These are phyloP conservation scores for Helianthus annuus DNA, from an alignment of 129 eudicot genomes.

Conservation along the genomic window HanXRQr2.0-SUNRISE NC_035442.2:102877217-102877716, in stretches of 20 bases:
- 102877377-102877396: neutral
- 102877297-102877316: slow-evolving; percentile 93
- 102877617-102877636: neutral
- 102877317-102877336: neutral
- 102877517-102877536: neutral
- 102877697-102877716: too few species aligned
- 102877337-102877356: neutral
- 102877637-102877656: neutral
- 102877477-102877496: slow-evolving; percentile 11
- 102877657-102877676: neutral
- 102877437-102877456: slow-evolving; percentile 9
- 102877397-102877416: neutral
- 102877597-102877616: neutral
- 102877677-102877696: neutral
- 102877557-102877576: neutral
- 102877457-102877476: neutral
- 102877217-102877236: slow-evolving; percentile 88
- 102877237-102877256: slow-evolving; percentile 87
- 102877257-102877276: slow-evolving; percentile 90
- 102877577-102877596: neutral
- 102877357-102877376: neutral
- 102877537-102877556: slow-evolving; percentile 1
- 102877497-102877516: neutral
- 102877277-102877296: slow-evolving; percentile 97
- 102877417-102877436: neutral